These are phyloP conservation scores for Cyclotella distinguenda DNA, from an alignment of 108 stramenopile species.

Conservation along the genomic window DNA sequence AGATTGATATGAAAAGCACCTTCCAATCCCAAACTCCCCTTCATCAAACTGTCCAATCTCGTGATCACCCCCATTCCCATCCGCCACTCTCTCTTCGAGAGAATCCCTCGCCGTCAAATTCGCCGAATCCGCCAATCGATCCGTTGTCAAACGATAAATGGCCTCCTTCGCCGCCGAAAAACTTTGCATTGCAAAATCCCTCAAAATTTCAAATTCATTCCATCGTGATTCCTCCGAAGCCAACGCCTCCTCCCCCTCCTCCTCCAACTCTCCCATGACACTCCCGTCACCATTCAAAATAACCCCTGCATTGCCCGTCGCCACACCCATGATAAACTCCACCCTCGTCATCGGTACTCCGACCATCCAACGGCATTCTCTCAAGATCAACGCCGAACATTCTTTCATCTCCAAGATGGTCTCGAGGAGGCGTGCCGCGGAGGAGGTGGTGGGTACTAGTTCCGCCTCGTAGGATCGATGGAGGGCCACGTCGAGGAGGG, in stretches of 20 bases:
- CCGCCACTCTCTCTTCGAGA: constrained; percentile 1
- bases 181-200: constrained; percentile 69
- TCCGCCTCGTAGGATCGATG: constrained; percentile 73
- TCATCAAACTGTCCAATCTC: background rate
- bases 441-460: constrained; percentile 63
- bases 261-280: background rate
- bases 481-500: constrained; percentile 76
- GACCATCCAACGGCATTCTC: constrained; percentile 38
- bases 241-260: background rate
- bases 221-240: constrained; percentile 31
- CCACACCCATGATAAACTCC: constrained; percentile 3
- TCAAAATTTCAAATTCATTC: constrained; percentile 49
- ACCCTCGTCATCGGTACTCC: constrained; percentile 27
- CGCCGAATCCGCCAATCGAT: constrained; percentile 69
- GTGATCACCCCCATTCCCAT: background rate
- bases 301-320: constrained; percentile 1
- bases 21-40: constrained; percentile 23
- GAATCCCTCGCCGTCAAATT: constrained; percentile 56
- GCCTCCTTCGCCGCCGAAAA: constrained; percentile 66
- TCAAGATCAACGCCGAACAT: constrained; percentile 20
- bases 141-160: constrained; percentile 68
- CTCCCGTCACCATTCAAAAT: background rate
- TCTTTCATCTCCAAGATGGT: constrained; percentile 43
- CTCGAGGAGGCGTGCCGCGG: constrained; percentile 55
- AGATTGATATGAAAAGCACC: constrained; percentile 49